Percentiles rank a stretch among this genome's conserved stretches.
phyloP scores from a whole-genome alignment of 345 rosid genomes.

The Hibiscus mutabilis region DNA sequence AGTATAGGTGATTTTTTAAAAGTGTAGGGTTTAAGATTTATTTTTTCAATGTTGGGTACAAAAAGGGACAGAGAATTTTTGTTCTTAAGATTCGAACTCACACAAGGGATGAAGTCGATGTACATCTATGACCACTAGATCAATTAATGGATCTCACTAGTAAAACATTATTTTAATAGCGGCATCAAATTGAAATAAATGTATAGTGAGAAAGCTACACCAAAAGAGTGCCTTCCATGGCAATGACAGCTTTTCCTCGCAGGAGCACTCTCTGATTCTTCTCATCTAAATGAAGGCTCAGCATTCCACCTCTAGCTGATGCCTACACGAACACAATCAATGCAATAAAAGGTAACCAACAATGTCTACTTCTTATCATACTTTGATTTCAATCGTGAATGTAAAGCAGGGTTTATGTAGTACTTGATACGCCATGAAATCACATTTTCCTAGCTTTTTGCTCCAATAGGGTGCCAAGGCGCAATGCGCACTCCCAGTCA shows the following conservation, averaged over 20 bases:
- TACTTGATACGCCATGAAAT: constrained; percentile 47
- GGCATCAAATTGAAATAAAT: too few species aligned
- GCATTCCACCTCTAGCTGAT: constrained; percentile 54
- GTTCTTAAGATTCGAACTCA: too few species aligned
- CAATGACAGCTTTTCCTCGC: constrained; percentile 53
- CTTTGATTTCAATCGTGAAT: not conserved
- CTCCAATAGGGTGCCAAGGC: constrained; percentile 71
- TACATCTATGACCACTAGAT: too few species aligned
- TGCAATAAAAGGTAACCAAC: not conserved
- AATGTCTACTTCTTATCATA: not conserved
- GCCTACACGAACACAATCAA: constrained; percentile 28
- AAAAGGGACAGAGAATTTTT: too few species aligned
- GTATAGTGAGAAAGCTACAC: constrained; percentile 23
- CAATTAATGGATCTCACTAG: too few species aligned
- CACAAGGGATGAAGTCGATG: too few species aligned
- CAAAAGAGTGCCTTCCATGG: constrained; percentile 60
- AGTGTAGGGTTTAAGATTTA: too few species aligned
- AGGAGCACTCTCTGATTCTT: constrained; percentile 47
- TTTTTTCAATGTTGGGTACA: too few species aligned
- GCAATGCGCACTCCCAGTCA: constrained; percentile 75
- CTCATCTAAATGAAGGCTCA: constrained; percentile 46
- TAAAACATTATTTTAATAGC: too few species aligned
- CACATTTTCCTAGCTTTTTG: constrained; percentile 52
- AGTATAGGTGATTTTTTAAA: too few species aligned
- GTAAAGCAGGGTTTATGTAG: not conserved